Evolutionary conservation across 163 green algal species (phyloP).

Genomic region (Trebouxiophyceae sp.): DNA sequence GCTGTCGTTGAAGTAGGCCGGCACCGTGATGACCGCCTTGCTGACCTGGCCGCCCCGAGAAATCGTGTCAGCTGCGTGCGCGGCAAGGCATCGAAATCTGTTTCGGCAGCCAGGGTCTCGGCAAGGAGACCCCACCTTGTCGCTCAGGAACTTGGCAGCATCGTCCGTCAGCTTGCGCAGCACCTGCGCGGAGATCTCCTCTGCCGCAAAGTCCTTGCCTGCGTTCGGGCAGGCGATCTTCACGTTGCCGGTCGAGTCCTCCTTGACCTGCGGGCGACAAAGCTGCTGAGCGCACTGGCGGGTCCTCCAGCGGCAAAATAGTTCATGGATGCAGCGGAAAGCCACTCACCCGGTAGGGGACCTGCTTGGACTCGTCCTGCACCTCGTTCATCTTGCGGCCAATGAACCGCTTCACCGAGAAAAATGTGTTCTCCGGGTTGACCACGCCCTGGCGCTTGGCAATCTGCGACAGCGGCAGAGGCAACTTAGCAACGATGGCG

Average conservation of each 20-base stretch:
- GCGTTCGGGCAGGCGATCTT: slow-evolving; percentile 91
- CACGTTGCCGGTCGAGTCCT: slow-evolving; percentile 83
- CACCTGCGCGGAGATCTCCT: slow-evolving; percentile 96
- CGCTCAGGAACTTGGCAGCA: slow-evolving; percentile 89
- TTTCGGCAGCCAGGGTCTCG: too few species aligned
- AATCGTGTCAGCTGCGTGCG: too few species aligned
- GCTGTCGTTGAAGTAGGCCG: slow-evolving; percentile 99
- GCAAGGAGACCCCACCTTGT: too few species aligned
- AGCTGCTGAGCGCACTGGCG: too few species aligned
- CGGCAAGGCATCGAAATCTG: too few species aligned
- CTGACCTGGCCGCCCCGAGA: slow-evolving; percentile 56
- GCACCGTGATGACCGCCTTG: slow-evolving; percentile 97
- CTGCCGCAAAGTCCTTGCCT: slow-evolving; percentile 92
- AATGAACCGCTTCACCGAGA: slow-evolving; percentile 99
- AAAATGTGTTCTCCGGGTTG: slow-evolving; percentile 99
- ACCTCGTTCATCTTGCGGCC: slow-evolving; percentile 90
- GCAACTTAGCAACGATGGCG: background rate
- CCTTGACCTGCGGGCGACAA: slow-evolving; percentile 40
- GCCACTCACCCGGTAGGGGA: slow-evolving; percentile 74
- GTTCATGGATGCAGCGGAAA: too few species aligned
- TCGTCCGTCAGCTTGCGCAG: slow-evolving; percentile 88
- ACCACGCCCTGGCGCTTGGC: slow-evolving; percentile 98
- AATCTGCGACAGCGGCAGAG: slow-evolving; percentile 62
- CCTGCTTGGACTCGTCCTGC: slow-evolving; percentile 86
- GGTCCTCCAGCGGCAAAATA: too few species aligned